Conservation (phyloP, 306 rosid genomes). For the Abrus precatorius region DNA sequence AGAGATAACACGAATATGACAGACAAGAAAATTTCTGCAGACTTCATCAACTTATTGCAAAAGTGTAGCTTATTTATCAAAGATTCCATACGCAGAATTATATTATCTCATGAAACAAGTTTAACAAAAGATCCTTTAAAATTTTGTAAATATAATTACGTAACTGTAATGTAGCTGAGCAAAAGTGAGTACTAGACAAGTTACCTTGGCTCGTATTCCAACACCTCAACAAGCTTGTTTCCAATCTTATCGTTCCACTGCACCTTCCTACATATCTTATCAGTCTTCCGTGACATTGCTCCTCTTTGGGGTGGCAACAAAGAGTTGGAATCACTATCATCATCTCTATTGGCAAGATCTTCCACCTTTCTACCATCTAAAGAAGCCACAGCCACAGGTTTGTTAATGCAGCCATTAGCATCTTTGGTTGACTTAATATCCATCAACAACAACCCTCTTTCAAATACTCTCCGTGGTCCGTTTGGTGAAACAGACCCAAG, state of each 20-base stretch:
- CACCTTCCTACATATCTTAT: conserved; percentile 69
- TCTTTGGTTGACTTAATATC: conserved; percentile 61
- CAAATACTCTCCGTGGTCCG: conserved; percentile 22
- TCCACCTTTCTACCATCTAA: conserved; percentile 57
- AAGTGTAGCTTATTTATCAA: not conserved
- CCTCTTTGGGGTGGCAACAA: conserved; percentile 71
- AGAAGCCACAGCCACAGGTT: conserved; percentile 55
- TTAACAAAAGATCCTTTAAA: not conserved
- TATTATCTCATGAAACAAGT: conserved; percentile 9
- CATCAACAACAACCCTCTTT: conserved; percentile 45
- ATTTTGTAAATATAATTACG: not conserved
- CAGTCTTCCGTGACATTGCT: conserved; percentile 71
- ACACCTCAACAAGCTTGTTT: conserved; percentile 79
- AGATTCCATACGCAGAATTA: conserved; percentile 4
- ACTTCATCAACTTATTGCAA: too few species aligned
- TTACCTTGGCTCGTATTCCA: conserved; percentile 87
- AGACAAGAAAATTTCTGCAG: too few species aligned
- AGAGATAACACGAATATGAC: too few species aligned
- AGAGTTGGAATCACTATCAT: conserved; percentile 70
- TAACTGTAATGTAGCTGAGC: not conserved
- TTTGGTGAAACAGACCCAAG: conserved; percentile 27
- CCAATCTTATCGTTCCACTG: conserved; percentile 95
- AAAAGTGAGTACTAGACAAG: conserved; percentile 1
- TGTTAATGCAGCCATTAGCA: conserved; percentile 58
- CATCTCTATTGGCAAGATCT: conserved; percentile 63